Evolutionary conservation across 2,329 filamentous ascomycete species (phyloP), one percentile per base, ranked within the genome.

Genomic region (Bipolaris zeicola): DNA sequence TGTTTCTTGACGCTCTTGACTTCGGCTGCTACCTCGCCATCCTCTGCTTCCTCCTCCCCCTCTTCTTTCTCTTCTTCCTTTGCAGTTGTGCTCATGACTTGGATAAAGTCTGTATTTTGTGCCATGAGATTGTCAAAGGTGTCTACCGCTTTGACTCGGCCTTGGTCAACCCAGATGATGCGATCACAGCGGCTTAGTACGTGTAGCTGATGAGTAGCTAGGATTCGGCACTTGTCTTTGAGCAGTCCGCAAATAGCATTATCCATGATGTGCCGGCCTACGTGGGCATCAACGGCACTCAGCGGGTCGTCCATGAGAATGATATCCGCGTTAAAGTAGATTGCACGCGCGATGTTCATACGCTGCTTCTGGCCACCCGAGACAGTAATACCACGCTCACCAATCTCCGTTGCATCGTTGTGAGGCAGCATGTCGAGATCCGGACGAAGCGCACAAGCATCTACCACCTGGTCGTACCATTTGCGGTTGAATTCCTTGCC

Each of bases 321-420:
- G 46, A 88, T 82, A 59, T 87, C 85, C 0, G 85, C 82, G 60
- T 87, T 78, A 70, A 87, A 88, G 67, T 88, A 88, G 51, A 88
- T 87, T 1, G 86, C 86, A 51, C 95, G 85, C 16, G 95, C 95
- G 69, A 98, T 97, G 72, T 97, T 98, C 64, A 97, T 81, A 10
- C 95, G 87, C 75, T 97, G 94, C 76, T 97, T 97, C 76, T 98
- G 94, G 1, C 94, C 94, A 54, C 95, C 94, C 16, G 92, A 96
- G 1, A 98, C 90, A 1, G 92, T 98, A 69, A 98, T 97, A 50
- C 95, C 94, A 59, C 92, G 88, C 76, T 98, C 95, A 24, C 94
- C 95, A 69, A 98, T 96, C 74, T 98, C 94, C 0, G 94, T 99
- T 66, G 85, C 77, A 67, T 98, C 95, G 13, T 92, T 90, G 55